Base-by-base conservation (phyloP, 202 grass and related monocot species). In the Bolboschoenoplectus hybrid region DNA sequence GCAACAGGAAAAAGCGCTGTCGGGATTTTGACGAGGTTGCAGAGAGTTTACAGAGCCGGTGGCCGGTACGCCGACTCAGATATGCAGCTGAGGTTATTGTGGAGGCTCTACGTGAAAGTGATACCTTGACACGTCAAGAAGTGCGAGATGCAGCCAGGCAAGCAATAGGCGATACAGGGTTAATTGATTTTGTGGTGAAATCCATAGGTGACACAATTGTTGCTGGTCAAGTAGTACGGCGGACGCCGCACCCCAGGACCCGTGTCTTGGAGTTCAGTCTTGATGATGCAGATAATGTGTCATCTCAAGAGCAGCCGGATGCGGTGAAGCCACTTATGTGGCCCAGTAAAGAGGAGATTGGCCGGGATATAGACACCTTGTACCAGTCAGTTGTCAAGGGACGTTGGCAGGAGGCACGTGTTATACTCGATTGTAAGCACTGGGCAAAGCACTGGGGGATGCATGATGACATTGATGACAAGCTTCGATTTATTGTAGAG, bases 121-220 rank as follows among this genome's bases (percentile, higher is more conserved):
- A 79, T 56, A 84, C 84, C 80, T 92, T 98, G 91, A 89, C 93
- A 74, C 85, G 90, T 13, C 93, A 98, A 74, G 93, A 85, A 81
- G 88, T 98, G 49, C 89, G 96, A 68, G 96, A 98, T 89, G 93
- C 93, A 50, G 85, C 96, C 16, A 90, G 96, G 88, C 85, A 88
- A 40, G 85, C 77, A 41, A 98, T 98, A 3, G 96, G 96, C 0
- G 96, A 98, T 67, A 98, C 93, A 49, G 96, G 96, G 81, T 92
- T 98, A 57, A 90, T 95, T 35, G 96, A 98, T 74, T 98, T 95
- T 7, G 96, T 98, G 74, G 89, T 95, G 86, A 98, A 98, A 84
- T 95, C 93, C 82, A 61, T 98, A 64, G 91, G 87, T 38, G 80
- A 94, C 82, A 95, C 89, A 65, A 60, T 94, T 75, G 93, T 95